phyloP scores from a whole-genome alignment of 805 yeast genomes.

The Vanderwaltozyma verrucispora region DNA sequence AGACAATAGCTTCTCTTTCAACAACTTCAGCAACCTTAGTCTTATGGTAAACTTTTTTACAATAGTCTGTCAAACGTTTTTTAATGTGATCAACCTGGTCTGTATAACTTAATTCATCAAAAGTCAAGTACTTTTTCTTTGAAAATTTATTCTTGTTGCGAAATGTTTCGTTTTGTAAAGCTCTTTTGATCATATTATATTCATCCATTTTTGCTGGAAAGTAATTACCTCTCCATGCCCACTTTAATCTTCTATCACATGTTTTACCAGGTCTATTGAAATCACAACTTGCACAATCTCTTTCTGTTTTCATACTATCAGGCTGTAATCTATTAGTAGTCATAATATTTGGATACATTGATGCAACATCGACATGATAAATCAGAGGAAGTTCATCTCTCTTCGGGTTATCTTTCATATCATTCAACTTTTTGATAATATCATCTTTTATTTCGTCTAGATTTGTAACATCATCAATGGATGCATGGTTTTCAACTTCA shows the following conservation, averaged over 20 bases:
- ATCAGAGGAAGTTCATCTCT: conserved; percentile 76
- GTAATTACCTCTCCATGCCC: conserved; percentile 99
- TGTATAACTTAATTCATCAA: conserved; percentile 63
- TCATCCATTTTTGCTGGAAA: conserved; percentile 88
- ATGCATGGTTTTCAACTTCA: conserved; percentile 66
- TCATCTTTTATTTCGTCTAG: conserved; percentile 61
- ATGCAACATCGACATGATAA: conserved; percentile 97
- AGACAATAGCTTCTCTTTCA: conserved; percentile 85
- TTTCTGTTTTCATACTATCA: conserved; percentile 90
- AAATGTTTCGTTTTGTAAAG: conserved; percentile 68
- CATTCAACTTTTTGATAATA: conserved; percentile 46
- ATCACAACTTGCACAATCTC: conserved; percentile 96
- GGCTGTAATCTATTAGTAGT: conserved; percentile 95
- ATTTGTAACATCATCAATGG: conserved; percentile 68
- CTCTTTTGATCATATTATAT: conserved; percentile 78
- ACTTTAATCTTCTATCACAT: conserved; percentile 83
- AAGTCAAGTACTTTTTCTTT: conserved; percentile 48
- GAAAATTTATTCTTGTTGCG: conserved; percentile 49
- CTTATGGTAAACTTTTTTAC: conserved; percentile 75
- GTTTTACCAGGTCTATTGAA: conserved; percentile 90
- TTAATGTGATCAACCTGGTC: conserved; percentile 73
- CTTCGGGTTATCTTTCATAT: conserved; percentile 48
- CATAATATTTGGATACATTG: conserved; percentile 99
- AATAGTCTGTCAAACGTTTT: conserved; percentile 71
- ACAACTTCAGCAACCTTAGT: conserved; percentile 73